Evolutionary conservation across 2,329 filamentous ascomycete genomes (phyloP), one percentile per base, ranked within the genome.

Genomic region (Beauveria caledonica): DNA sequence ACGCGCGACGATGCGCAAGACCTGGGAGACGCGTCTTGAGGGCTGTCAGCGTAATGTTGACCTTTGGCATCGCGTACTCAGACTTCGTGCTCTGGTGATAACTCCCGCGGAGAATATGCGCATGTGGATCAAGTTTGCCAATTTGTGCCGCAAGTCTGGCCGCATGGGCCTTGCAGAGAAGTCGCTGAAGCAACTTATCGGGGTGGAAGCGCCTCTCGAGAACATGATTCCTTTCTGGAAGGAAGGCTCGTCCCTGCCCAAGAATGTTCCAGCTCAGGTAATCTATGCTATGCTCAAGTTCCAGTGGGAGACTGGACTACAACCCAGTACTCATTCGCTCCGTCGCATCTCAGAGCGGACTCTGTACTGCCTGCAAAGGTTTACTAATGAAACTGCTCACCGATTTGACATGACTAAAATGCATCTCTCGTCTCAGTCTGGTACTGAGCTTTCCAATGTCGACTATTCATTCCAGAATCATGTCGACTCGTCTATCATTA

Each of bases 71-170:
- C 86, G 94, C 62, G 97, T 97, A 91, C 85, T 99, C 60, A 94
- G 96, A 70, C 86, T 99, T 36, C 86, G 94, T 62, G 90, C 92
- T 21, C 80, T 99, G 56, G 94, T 99, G 62, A 93, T 97, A 63
- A 87, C 87, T 0, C 93, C 95, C 0, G 85, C 85, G 39, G 92
- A 99, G 72, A 97, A 97, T 69, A 91, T 96, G 80, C 90, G 96
- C 68, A 99, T 99, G 92, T 97, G 92, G 86, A 97, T 99, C 78
- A 99, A 99, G 72, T 99, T 97, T 72, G 90, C 94, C 68, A 99
- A 97, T 68, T 84, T 99, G 6, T 99, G 95, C 74, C 89, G 95
- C 68, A 99, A 99, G 74, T 96, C 93, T 49, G 89, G 91, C 61
- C 88, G 94, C 33, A 92, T 93, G 81, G 93, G 94, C 10, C 83